phyloP scores from a whole-genome alignment of 805 yeast genomes.

The Zygosaccharomyces kombuchaensis region DNA sequence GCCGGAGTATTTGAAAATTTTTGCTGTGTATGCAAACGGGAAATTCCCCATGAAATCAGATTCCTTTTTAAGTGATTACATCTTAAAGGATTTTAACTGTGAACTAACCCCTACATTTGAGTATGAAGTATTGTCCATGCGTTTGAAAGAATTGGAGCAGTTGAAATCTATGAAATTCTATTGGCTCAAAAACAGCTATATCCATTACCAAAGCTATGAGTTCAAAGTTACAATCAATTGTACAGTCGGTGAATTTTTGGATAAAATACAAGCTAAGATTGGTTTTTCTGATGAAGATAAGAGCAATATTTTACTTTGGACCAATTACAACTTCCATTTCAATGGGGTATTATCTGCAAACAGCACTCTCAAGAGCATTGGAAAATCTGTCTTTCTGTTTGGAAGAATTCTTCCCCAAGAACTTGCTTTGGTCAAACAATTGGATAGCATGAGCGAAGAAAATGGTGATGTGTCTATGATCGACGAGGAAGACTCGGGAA shows the following conservation, averaged over 20 bases:
- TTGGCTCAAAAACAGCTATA: slow-evolving; percentile 70
- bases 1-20: slow-evolving; percentile 61
- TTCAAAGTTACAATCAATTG: slow-evolving; percentile 64
- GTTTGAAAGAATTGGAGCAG: slow-evolving; percentile 72
- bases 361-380: slow-evolving; percentile 38
- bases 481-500: slow-evolving; percentile 17
- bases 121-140: slow-evolving; percentile 73
- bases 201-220: slow-evolving; percentile 65
- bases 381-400: slow-evolving; percentile 39
- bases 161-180: slow-evolving; percentile 60
- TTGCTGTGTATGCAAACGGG: slow-evolving; percentile 57
- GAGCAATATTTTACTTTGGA: slow-evolving; percentile 53
- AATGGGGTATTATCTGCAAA: slow-evolving; percentile 36
- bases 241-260: slow-evolving; percentile 50
- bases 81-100: slow-evolving; percentile 37
- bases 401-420: slow-evolving; percentile 47
- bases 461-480: slow-evolving; percentile 20
- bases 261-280: slow-evolving; percentile 52
- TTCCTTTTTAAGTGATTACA: slow-evolving; percentile 32
- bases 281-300: slow-evolving; percentile 46
- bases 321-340: slow-evolving; percentile 38
- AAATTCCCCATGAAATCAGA: slow-evolving; percentile 44
- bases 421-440: slow-evolving; percentile 23
- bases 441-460: slow-evolving; percentile 17
- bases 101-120: slow-evolving; percentile 47